These are phyloP conservation scores for Aspergillus sp. DNA, from an alignment of 2,329 filamentous ascomycete species.

Conservation along the genomic window DNA sequence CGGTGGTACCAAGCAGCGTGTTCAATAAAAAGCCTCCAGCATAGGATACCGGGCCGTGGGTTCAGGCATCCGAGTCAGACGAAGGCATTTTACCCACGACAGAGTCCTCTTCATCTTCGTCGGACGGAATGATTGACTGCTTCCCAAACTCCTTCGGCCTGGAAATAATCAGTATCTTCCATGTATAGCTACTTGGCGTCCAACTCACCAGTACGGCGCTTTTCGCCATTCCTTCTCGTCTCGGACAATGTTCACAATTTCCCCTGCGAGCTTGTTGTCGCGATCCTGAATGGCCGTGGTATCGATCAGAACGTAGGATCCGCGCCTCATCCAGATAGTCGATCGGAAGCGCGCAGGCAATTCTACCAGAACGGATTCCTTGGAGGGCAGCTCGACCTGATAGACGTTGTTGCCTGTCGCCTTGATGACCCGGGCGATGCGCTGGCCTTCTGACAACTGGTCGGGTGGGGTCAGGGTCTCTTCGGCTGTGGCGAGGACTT, in stretches of 20 bases:
- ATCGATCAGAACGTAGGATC: slow-evolving; percentile 79
- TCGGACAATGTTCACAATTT: slow-evolving; percentile 85
- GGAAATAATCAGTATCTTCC: slow-evolving; percentile 6
- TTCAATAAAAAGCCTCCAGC: slow-evolving; percentile 10
- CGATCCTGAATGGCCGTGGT: slow-evolving; percentile 54
- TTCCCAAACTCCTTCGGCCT: slow-evolving; percentile 77
- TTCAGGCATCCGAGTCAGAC: slow-evolving; percentile 62
- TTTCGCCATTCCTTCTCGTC: slow-evolving; percentile 92
- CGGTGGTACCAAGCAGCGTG: slow-evolving; percentile 11
- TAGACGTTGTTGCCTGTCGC: slow-evolving; percentile 87
- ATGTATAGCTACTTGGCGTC: too few relatives aligned
- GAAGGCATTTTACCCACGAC: slow-evolving; percentile 78
- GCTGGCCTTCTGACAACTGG: slow-evolving; percentile 42
- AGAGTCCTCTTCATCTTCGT: slow-evolving; percentile 70
- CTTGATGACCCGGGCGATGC: slow-evolving; percentile 68
- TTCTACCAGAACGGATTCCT: slow-evolving; percentile 62
- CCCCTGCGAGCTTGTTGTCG: slow-evolving; percentile 70
- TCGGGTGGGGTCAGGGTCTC: slow-evolving; percentile 56
- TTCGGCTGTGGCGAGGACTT: slow-evolving; percentile 66
- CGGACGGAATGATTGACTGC: slow-evolving; percentile 54
- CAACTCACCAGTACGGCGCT: slow-evolving; percentile 66
- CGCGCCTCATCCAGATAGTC: slow-evolving; percentile 85
- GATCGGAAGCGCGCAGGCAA: slow-evolving; percentile 78
- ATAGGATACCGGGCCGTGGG: slow-evolving; percentile 9
- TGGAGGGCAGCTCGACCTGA: slow-evolving; percentile 61